Evolutionary conservation across 2,329 filamentous ascomycete genomes (phyloP), one percentile per base, ranked within the genome.

Genomic region (Xylariaceae sp.): DNA sequence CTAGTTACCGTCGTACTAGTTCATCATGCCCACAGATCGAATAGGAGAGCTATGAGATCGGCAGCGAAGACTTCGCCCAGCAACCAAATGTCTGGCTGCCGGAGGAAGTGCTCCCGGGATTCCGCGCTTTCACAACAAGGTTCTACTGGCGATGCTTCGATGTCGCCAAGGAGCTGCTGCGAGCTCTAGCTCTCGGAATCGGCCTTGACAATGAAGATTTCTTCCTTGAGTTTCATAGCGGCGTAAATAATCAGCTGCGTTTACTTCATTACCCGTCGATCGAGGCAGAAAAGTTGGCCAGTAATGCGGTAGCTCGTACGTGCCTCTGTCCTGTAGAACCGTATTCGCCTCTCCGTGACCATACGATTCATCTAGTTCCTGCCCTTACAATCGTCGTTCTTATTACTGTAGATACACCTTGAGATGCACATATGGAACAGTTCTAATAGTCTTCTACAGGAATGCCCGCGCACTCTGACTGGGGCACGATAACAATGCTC

Each of bases 221-320:
- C 56, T 67, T 81, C n/a, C 58, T 76, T 3, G 66, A 67, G 16
- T 75, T 79, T 37, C 83, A 86, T 66, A 77, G 75, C 27, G 78
- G 79, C 0, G 73, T 79, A 51, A 79, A 84, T 59, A 83, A 84
- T 57, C 83, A 86, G 55, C 71, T 87, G 8, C 77, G 85, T 1
- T 67, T 88, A 21, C 70, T 86, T 13, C 83, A 87, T 64, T 87
- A 84, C 55, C 79, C 81, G 0, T 70, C 76, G 2, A 70, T 81
- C 4, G 71, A 75, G 21, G 74, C 73, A 4, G 69, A 71, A 26
- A 73, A 72, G 29, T 64, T 82, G 16, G 70, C 73, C 24, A 74
- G 70, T 35, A 71, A 74, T 10, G 61, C 70, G 13, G 72, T 76
- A 30, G 74, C 77, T 8, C 71, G 81, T 59, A 37, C 15, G 32